Conservation (phyloP, 352 stramenopile genomes). For the Saprolegnia diclina region DNA sequence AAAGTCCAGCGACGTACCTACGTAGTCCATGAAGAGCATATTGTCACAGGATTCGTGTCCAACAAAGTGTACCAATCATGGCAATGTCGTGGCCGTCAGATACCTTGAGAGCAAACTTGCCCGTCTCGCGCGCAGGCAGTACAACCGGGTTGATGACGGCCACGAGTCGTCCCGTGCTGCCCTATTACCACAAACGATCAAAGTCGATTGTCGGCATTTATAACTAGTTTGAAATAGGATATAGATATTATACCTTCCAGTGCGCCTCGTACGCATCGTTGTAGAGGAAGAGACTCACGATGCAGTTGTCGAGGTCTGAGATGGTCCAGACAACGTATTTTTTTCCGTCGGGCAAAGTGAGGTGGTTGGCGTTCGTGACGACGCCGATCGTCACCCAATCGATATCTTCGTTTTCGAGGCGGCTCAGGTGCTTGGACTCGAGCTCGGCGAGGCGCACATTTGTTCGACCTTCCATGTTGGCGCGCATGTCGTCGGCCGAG, state of each 20-base stretch:
- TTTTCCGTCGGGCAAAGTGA: slow-evolving; percentile 51
- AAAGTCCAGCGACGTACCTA: slow-evolving; percentile 56
- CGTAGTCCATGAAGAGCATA: no score
- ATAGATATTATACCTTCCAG: slow-evolving; percentile 35
- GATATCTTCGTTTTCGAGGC: slow-evolving; percentile 49
- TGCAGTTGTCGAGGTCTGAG: slow-evolving; percentile 58
- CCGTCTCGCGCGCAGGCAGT: slow-evolving; percentile 59
- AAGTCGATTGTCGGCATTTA: no score
- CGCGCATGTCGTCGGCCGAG: slow-evolving; percentile 36
- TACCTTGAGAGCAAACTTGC: slow-evolving; percentile 74
- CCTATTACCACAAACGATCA: background rate
- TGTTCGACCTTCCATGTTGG: slow-evolving; percentile 63
- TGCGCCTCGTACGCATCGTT: slow-evolving; percentile 60
- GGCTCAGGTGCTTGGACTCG: slow-evolving; percentile 46
- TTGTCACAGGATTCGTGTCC: no score
- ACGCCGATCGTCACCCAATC: slow-evolving; percentile 83
- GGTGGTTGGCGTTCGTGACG: slow-evolving; percentile 63
- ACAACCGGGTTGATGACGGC: slow-evolving; percentile 64
- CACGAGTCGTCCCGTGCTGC: slow-evolving; percentile 52
- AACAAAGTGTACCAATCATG: slow-evolving; percentile 40
- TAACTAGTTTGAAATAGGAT: no score
- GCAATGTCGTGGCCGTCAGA: slow-evolving; percentile 53
- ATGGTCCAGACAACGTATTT: slow-evolving; percentile 79
- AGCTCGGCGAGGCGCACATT: slow-evolving; percentile 58
- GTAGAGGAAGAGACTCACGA: slow-evolving; percentile 73